These are phyloP conservation scores for Pyronema domesticum DNA, from an alignment of 495 filamentous ascomycete genomes.

Conservation along the genomic window DNA sequence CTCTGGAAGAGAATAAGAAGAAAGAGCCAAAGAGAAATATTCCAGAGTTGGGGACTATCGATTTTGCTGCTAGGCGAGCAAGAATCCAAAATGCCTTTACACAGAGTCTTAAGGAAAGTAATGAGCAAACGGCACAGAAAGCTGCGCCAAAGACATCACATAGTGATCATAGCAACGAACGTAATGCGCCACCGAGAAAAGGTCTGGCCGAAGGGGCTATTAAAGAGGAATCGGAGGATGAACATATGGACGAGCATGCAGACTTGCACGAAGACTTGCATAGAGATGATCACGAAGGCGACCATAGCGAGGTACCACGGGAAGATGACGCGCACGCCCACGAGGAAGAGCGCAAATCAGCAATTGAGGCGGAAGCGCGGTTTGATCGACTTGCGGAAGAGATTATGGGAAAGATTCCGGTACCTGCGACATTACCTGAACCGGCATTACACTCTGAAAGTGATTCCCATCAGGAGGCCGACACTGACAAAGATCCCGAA, in stretches of 20 bases:
- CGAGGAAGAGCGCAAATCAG: neutral
- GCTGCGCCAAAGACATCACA: constrained; percentile 16
- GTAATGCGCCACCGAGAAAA: constrained; percentile 11
- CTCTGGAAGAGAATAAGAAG: constrained; percentile 22
- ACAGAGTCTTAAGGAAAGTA: constrained; percentile 40
- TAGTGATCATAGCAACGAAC: constrained; percentile 4
- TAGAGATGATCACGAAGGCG: constrained; percentile 5
- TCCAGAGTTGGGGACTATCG: constrained; percentile 36
- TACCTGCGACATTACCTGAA: neutral
- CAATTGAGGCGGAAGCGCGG: neutral
- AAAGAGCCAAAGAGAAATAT: constrained; percentile 22
- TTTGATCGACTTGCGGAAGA: neutral
- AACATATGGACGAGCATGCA: neutral
- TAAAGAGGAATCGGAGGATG: constrained; percentile 18
- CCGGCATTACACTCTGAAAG: neutral
- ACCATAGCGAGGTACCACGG: too few relatives aligned
- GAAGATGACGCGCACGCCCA: neutral
- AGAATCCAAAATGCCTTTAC: constrained; percentile 49
- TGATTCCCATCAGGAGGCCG: neutral
- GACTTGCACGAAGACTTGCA: constrained; percentile 6
- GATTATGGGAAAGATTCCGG: neutral
- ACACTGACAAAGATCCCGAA: neutral
- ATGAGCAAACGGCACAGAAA: constrained; percentile 23
- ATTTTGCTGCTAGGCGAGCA: constrained; percentile 46
- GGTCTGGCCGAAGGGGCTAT: constrained; percentile 14